These are phyloP conservation scores for Euphorbia schlechtendalii DNA, from an alignment of 441 rosid genomes.

Conservation along the genomic window DNA sequence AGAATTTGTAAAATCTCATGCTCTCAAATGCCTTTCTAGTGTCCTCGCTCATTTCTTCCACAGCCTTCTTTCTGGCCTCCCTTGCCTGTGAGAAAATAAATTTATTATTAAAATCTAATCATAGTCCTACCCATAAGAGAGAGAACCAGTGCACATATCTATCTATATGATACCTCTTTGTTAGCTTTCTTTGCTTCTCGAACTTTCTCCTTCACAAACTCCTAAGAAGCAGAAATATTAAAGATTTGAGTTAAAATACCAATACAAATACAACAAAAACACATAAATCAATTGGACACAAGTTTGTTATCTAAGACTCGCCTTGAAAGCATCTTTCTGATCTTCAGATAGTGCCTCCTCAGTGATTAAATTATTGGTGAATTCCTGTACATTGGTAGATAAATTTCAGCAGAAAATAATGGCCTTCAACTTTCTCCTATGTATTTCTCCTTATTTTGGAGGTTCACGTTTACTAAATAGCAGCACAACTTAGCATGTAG, in stretches of 20 bases:
- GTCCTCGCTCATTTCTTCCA: constrained; percentile 64
- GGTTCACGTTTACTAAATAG: background rate
- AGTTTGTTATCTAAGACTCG: constrained; percentile 19
- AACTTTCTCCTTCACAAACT: constrained; percentile 69
- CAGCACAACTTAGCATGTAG: background rate
- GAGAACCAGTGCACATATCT: background rate
- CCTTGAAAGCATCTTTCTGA: constrained; percentile 81
- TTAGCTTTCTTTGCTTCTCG: constrained; percentile 84
- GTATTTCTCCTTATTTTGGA: background rate
- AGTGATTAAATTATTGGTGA: constrained; percentile 50
- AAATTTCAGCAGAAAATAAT: constrained; percentile 14
- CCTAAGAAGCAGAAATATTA: constrained; percentile 36
- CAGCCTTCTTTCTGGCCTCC: constrained; percentile 60
- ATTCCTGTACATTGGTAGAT: constrained; percentile 43
- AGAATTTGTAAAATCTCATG: constrained; percentile 82
- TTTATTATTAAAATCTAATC: constrained; percentile 5
- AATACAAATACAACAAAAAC: background rate
- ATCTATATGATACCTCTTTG: constrained; percentile 45
- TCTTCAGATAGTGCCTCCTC: constrained; percentile 64
- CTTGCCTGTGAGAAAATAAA: constrained; percentile 42
- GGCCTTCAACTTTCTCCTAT: background rate
- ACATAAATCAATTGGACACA: background rate
- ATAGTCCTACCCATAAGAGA: constrained; percentile 4
- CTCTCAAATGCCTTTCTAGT: constrained; percentile 46
- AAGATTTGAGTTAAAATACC: constrained; percentile 8